These are phyloP conservation scores for Bodo saltans DNA, from an alignment of 78 protist genomes.

Conservation along the genomic window DNA sequence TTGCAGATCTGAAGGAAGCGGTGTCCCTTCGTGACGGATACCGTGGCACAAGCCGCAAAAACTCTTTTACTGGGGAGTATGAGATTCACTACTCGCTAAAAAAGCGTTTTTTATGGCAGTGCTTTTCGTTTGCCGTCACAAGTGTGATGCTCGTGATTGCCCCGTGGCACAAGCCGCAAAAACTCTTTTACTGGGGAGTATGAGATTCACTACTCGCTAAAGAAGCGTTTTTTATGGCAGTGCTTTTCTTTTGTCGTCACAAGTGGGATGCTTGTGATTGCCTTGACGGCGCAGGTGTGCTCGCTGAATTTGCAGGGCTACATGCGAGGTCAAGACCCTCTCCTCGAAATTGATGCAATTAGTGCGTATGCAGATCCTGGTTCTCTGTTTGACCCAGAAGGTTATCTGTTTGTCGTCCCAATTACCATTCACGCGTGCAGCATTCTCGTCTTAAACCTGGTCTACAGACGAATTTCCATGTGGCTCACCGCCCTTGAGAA, in stretches of 20 bases:
- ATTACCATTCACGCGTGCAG: neutral
- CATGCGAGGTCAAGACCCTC: slow-evolving; percentile 7
- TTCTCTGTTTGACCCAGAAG: neutral
- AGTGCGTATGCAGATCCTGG: neutral
- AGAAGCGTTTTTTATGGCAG: neutral
- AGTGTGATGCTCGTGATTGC: neutral
- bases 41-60: too few species aligned
- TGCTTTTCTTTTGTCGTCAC: neutral
- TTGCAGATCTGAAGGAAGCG: too few species aligned
- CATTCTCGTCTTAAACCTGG: slow-evolving; percentile 1
- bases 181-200: slow-evolving; percentile 24
- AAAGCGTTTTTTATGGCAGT: neutral
- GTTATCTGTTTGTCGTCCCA: slow-evolving; percentile 3
- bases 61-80: slow-evolving; percentile 19
- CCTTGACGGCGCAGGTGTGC: neutral
- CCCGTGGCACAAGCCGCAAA: too few species aligned
- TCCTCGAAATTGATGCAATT: neutral
- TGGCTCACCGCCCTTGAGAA: slow-evolving; percentile 24
- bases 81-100: neutral
- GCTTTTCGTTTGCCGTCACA: neutral
- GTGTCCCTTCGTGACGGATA: too few species aligned
- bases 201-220: neutral
- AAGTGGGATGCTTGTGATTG: neutral
- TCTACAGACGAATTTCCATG: neutral
- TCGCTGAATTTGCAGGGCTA: slow-evolving; percentile 51